A percentile compares a stretch with the other conserved stretches of the same genome.
These are phyloP conservation scores for Apocynum venetum DNA, from an alignment of 257 asterid species.

Conservation along the genomic window DNA sequence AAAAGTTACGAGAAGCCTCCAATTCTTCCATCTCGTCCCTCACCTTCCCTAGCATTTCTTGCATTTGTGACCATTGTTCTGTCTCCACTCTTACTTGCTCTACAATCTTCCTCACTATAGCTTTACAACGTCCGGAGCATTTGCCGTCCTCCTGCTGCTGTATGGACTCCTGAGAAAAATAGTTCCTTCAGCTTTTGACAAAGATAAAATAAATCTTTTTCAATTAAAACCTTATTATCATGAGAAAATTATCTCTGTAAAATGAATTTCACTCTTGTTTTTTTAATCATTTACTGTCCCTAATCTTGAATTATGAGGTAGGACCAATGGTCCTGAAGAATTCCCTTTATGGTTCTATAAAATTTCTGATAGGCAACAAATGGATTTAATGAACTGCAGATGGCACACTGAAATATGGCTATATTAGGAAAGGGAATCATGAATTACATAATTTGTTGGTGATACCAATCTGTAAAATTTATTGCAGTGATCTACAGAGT, in stretches of 20 bases:
- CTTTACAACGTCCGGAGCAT: slow-evolving; percentile 85
- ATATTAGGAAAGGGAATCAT: not conserved
- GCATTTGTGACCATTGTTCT: slow-evolving; percentile 97
- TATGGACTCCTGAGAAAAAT: slow-evolving; percentile 36
- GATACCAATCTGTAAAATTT: not conserved
- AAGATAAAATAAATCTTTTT: not conserved
- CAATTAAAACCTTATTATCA: not conserved
- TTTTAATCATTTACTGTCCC: no score
- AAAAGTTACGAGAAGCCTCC: slow-evolving; percentile 60
- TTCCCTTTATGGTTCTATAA: no score
- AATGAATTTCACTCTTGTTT: no score
- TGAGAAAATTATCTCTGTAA: no score
- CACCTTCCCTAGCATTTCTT: slow-evolving; percentile 71
- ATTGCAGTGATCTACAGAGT: not conserved
- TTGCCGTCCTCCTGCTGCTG: slow-evolving; percentile 38
- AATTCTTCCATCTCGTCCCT: slow-evolving; percentile 77
- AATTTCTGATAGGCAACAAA: not conserved
- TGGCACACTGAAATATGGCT: not conserved
- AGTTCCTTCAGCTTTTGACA: not conserved
- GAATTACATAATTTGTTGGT: no score
- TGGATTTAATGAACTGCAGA: not conserved
- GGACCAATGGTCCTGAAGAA: not conserved
- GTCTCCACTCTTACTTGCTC: slow-evolving; percentile 93
- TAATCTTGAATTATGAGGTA: not conserved
- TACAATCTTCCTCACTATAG: slow-evolving; percentile 46